phyloP scores from a whole-genome alignment of 331 rosid genomes.

The Quercus phellos region DNA sequence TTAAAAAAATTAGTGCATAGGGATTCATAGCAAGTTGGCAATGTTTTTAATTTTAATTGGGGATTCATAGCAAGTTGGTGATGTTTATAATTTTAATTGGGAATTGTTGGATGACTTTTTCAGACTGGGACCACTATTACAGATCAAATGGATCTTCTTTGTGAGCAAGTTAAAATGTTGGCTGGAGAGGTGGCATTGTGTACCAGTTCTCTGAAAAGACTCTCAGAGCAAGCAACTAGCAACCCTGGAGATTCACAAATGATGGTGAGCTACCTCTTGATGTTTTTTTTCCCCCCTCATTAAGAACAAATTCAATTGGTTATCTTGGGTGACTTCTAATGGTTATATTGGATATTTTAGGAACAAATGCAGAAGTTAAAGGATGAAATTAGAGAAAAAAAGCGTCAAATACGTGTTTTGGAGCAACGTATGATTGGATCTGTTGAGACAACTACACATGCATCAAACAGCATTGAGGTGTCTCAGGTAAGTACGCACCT shows the following conservation, averaged over 20 bases:
- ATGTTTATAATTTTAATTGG: background rate
- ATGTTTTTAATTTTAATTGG: background rate
- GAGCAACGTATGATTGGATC: constrained; percentile 83
- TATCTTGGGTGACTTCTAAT: constrained; percentile 19
- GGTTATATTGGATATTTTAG: constrained; percentile 34
- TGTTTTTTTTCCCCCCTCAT: background rate
- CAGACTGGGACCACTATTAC: constrained; percentile 77
- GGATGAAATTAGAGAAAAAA: constrained; percentile 75
- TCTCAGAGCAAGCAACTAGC: constrained; percentile 62
- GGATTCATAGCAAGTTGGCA: background rate
- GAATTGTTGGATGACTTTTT: constrained; percentile 5
- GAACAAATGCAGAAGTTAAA: constrained; percentile 67
- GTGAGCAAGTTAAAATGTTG: constrained; percentile 83
- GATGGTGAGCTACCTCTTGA: constrained; percentile 44
- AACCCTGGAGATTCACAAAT: constrained; percentile 63
- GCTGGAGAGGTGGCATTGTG: constrained; percentile 90
- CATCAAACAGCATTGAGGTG: constrained; percentile 46
- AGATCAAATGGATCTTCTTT: constrained; percentile 87
- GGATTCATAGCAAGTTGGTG: background rate
- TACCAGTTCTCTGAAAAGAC: constrained; percentile 77
- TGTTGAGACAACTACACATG: constrained; percentile 45
- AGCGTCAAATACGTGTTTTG: constrained; percentile 58
- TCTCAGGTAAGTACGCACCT: constrained; percentile 49
- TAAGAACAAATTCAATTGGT: constrained; percentile 9
- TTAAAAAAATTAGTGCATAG: background rate